Conservation (phyloP, 2,329 filamentous ascomycete species). For the Talaromyces funiculosus region DNA sequence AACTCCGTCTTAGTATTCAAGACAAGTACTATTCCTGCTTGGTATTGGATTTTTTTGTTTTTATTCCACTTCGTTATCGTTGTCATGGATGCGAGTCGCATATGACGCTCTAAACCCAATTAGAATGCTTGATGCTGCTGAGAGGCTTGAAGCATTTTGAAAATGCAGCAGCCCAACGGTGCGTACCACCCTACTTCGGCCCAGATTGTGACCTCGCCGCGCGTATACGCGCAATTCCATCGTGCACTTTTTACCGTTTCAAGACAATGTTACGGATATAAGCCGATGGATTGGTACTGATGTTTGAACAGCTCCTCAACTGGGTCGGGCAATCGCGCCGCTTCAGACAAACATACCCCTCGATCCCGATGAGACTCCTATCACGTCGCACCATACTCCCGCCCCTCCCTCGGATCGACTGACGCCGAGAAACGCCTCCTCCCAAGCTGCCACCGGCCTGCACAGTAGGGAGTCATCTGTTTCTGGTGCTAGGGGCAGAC, state of each 20-base stretch:
- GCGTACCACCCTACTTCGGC: slow-evolving; percentile 4
- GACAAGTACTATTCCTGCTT: neutral
- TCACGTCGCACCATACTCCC: slow-evolving; percentile 34
- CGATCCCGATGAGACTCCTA: slow-evolving; percentile 35
- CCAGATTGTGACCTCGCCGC: neutral
- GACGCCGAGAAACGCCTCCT: slow-evolving; percentile 32
- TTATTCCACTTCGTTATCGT: neutral
- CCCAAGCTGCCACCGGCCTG: slow-evolving; percentile 32
- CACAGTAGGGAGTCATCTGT: slow-evolving; percentile 42
- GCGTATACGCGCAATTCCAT: neutral
- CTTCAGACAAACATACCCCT: slow-evolving; percentile 37
- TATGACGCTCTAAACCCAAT: neutral
- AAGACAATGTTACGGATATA: neutral
- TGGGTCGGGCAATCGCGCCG: slow-evolving; percentile 32
- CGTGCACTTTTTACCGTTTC: neutral
- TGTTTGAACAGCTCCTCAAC: slow-evolving; percentile 19
- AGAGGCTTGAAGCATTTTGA: slow-evolving; percentile 9
- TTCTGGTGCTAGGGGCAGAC: slow-evolving; percentile 34
- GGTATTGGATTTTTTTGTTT: neutral
- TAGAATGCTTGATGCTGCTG: slow-evolving; percentile 4
- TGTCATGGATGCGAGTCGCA: neutral
- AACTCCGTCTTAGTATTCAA: neutral
- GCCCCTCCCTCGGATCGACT: slow-evolving; percentile 35
- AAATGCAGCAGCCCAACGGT: slow-evolving; percentile 13
- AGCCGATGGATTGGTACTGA: neutral